These are phyloP conservation scores for Trichomonas gallinae DNA, from an alignment of 208 protist genomes.

Conservation along the genomic window DNA sequence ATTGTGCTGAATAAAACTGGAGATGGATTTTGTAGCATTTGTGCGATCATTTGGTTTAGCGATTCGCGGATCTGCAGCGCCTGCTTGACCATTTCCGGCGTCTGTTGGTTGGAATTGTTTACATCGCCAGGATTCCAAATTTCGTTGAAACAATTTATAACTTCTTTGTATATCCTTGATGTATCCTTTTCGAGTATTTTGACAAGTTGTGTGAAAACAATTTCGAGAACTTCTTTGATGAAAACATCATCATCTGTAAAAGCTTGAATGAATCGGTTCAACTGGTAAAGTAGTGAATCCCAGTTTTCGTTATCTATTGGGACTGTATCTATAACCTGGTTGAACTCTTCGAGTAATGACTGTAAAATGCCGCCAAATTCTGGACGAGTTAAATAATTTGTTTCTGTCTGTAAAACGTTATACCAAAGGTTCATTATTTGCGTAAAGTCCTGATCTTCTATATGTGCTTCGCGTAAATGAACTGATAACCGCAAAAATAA, in stretches of 20 bases:
- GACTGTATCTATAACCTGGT: not conserved
- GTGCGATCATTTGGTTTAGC: not conserved
- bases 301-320: not conserved
- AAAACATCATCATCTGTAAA: not conserved
- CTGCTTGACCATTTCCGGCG: not conserved
- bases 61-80: not conserved
- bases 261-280: not conserved
- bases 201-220: not conserved
- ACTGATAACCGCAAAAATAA: not conserved
- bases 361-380: not conserved
- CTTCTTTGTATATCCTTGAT: not conserved
- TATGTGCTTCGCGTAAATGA: not conserved
- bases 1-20: not conserved
- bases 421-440: not conserved
- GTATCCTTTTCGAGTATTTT: not conserved
- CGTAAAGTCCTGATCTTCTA: not conserved
- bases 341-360: not conserved
- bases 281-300: not conserved
- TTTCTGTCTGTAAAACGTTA: not conserved
- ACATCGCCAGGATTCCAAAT: not conserved
- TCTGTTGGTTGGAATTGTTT: not conserved
- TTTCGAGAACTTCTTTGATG: not conserved
- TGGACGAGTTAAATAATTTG: not conserved
- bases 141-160: not conserved
- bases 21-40: not conserved